Evolutionary conservation across 176 grass and related monocot species (phyloP), one percentile per base, ranked within the genome.

Genomic region (Calamus simplicifolius): DNA sequence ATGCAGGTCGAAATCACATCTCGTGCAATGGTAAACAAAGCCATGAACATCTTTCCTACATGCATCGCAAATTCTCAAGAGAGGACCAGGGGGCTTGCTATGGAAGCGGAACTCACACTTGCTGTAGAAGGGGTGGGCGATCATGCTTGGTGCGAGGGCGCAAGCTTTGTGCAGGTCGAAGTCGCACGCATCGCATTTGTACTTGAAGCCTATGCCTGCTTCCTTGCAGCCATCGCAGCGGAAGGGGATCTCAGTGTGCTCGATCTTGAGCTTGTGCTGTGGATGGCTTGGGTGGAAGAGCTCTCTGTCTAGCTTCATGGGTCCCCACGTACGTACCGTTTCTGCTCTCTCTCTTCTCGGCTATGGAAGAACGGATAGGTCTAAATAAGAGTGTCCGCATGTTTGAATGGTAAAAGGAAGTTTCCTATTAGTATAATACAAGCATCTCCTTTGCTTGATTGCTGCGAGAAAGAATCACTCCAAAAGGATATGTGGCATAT

Each of bases 291-390:
- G 55, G 48, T 77, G 74, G 53, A 61, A 3, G 25, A 69, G 43
- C 64, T 77, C 64, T 55, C 69, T 75, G 62, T 68, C 74, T 77
- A 77, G 29, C 74, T 77, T 77, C 74, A 77, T 77, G 43, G 5
- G 23, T 43, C 43, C 19, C 59, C 12, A 14, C 8, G 35, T 43
- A 5, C 49, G 48, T 64, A 30, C 16, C 16, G 6, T 63, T 52
- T 48, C 13, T n/a, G 29, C 5, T 8, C 27, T 48, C 58, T 35
- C 27, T 16, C 17, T 75, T 35, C 38, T 54, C 16, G 35, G 12
- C 35, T 12, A 43, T 43, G 0, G 35, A 12, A 43, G 35, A 43
- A 43, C 35, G 8, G 10, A 10, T 13, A 10, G 35, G 35, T 61
- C 18, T 64, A 26, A 53, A 49, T 66, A 29, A 29, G 10, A 19